Conservation (phyloP, 1,284 basidiomycete species). For the Cronartium ribicola region DNA sequence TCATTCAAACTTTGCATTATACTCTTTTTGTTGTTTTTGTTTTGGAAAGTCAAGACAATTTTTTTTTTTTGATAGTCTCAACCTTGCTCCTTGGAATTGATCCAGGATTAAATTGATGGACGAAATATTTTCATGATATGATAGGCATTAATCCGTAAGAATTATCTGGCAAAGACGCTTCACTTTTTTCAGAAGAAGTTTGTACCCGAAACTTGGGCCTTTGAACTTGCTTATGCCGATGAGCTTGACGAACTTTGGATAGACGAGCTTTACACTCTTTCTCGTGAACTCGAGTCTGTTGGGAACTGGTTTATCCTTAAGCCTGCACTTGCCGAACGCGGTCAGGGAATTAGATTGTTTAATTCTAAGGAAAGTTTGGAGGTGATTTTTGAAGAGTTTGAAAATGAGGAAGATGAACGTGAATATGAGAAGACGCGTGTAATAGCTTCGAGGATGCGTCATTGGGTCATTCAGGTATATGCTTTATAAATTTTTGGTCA, state of each 20-base stretch:
- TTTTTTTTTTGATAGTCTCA: too few relatives aligned
- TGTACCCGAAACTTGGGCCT: constrained; percentile 74
- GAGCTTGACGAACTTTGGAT: constrained; percentile 90
- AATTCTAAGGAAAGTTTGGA: constrained; percentile 69
- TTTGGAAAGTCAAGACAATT: not conserved
- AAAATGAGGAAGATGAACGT: constrained; percentile 57
- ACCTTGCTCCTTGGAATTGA: too few relatives aligned
- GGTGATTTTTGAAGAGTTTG: constrained; percentile 78
- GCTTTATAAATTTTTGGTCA: not conserved
- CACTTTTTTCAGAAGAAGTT: constrained; percentile 59
- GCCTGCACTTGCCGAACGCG: constrained; percentile 94
- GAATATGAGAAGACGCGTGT: constrained; percentile 42
- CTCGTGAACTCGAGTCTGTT: constrained; percentile 59
- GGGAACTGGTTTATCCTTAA: constrained; percentile 86
- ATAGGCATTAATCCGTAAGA: constrained; percentile 45
- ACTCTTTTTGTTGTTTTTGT: not conserved
- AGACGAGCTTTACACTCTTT: constrained; percentile 89
- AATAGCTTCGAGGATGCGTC: constrained; percentile 70
- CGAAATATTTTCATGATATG: not conserved
- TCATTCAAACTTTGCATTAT: not conserved
- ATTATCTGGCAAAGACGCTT: constrained; percentile 69
- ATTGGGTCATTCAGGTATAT: constrained; percentile 90
- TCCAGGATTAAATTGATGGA: not conserved
- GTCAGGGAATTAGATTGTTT: constrained; percentile 90
- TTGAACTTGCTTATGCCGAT: constrained; percentile 86